Base-by-base conservation (phyloP, 768 basidiomycete species). In the Russula vinacea region DNA sequence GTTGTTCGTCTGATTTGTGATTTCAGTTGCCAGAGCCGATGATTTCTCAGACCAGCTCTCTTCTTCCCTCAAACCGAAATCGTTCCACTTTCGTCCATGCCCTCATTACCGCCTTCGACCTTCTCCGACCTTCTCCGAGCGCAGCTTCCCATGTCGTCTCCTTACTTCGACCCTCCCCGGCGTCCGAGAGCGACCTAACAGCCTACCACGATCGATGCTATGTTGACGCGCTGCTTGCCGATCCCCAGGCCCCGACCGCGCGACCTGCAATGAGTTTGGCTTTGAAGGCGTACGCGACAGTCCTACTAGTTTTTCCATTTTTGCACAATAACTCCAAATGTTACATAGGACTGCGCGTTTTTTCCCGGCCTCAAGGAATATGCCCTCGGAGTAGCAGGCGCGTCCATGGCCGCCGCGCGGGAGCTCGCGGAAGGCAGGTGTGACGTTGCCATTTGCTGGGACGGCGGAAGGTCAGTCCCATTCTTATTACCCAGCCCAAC, bases 271-370 rank as follows among this genome's bases (percentile, higher is more conserved):
- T 24, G 79, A 84, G 55, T 84, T 84, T 66, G 87, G 44, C 29
- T 5, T 29, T 29, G 29, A 29, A 29, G 70, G 87, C 84, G 69
- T 64, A 77, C 71, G 8, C 17, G 9, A 26, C 29, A 29, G n/a
- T 22, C 22, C 35, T 39, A 26, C 17, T 7, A n/a, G 13, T 24
- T 26, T 19, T 9, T 10, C 7, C 19, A 13, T 29, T 29, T 29
- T 29, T n/a, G n/a, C n/a, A 33, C 8, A 7, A 35, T 8, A 8
- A 35, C n/a, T n/a, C n/a, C n/a, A n/a, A n/a, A n/a, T n/a, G n/a
- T n/a, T n/a, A n/a, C n/a, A n/a, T n/a, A 93, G 90, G 94, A 97
- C 71, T 95, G 93, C 68, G 91, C 94, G 0, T 76, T 80, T 1
- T 98, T 98, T 71, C 74, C 74, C 6, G 83, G 81, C 2, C 80